Conservation (phyloP, 2,329 filamentous ascomycete species). For the Penicillium corylophilum region DNA sequence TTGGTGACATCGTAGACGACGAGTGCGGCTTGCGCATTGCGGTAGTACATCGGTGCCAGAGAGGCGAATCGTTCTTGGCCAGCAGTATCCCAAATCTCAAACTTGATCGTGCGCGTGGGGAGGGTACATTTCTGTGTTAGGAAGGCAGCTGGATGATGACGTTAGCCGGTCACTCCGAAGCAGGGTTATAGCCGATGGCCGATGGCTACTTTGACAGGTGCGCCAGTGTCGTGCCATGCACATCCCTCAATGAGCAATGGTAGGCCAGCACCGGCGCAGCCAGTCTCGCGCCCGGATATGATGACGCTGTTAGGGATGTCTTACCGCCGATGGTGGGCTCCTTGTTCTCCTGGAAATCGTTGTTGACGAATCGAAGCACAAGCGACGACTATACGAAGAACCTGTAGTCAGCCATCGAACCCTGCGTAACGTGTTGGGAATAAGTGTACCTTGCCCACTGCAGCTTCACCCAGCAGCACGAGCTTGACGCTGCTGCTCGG, state of each 20-base stretch:
- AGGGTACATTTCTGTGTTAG: slow-evolving; percentile 98
- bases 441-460: slow-evolving; percentile 84
- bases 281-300: not conserved
- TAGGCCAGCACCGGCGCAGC: not conserved
- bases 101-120: slow-evolving; percentile 73
- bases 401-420: slow-evolving; percentile 11
- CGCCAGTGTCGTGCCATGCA: not conserved
- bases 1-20: slow-evolving; percentile 99
- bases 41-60: slow-evolving; percentile 98
- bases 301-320: slow-evolving; percentile 8
- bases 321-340: slow-evolving; percentile 97
- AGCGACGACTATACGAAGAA: slow-evolving; percentile 72
- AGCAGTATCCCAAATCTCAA: slow-evolving; percentile 97
- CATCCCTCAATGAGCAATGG: not conserved
- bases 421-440: slow-evolving; percentile 4
- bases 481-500: slow-evolving; percentile 99
- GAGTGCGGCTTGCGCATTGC: slow-evolving; percentile 94
- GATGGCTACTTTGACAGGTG: not conserved
- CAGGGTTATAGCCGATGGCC: not conserved
- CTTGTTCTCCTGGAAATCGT: slow-evolving; percentile 99
- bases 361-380: slow-evolving; percentile 97
- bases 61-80: slow-evolving; percentile 97
- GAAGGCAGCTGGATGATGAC: slow-evolving; percentile 71
- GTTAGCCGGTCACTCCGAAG: slow-evolving; percentile 12
- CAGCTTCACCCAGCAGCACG: slow-evolving; percentile 93